These are phyloP conservation scores for Harrya chromipes DNA, from an alignment of 768 basidiomycete genomes.

Conservation along the genomic window DNA sequence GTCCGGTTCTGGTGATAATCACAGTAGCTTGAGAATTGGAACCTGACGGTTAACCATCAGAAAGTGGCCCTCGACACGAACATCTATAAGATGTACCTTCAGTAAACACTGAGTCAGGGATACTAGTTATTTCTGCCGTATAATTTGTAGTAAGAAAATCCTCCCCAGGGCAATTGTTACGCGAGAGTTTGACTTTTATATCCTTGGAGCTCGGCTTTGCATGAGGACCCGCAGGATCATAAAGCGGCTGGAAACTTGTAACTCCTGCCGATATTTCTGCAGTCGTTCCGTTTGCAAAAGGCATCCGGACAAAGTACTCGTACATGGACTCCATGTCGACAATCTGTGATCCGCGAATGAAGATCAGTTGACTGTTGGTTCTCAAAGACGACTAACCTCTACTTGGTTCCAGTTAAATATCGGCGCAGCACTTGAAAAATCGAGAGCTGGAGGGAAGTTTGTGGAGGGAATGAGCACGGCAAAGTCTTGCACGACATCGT, in stretches of 20 bases:
- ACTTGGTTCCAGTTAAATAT: background rate
- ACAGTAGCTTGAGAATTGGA: background rate
- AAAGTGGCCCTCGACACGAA: no score
- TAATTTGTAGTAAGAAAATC: background rate
- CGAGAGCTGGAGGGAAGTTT: slow-evolving; percentile 12
- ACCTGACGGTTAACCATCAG: background rate
- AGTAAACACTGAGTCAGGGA: background rate
- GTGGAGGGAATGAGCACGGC: slow-evolving; percentile 15
- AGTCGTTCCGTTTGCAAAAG: slow-evolving; percentile 13
- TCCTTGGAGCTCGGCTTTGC: background rate
- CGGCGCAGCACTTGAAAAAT: slow-evolving; percentile 1
- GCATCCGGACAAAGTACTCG: background rate
- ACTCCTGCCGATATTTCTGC: slow-evolving; percentile 10
- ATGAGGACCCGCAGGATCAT: background rate
- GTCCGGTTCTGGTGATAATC: slow-evolving; percentile 13
- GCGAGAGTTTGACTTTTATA: background rate
- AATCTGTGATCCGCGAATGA: background rate
- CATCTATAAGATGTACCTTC: background rate
- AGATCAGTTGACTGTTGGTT: background rate
- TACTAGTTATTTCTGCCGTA: background rate
- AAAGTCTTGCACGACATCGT: background rate
- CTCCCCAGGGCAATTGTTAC: background rate
- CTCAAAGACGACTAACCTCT: background rate
- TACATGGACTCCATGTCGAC: no score
- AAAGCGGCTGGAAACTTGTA: no score